phyloP scores from a whole-genome alignment of 805 yeast genomes.

The Saccharomycopsis fermentans region DNA sequence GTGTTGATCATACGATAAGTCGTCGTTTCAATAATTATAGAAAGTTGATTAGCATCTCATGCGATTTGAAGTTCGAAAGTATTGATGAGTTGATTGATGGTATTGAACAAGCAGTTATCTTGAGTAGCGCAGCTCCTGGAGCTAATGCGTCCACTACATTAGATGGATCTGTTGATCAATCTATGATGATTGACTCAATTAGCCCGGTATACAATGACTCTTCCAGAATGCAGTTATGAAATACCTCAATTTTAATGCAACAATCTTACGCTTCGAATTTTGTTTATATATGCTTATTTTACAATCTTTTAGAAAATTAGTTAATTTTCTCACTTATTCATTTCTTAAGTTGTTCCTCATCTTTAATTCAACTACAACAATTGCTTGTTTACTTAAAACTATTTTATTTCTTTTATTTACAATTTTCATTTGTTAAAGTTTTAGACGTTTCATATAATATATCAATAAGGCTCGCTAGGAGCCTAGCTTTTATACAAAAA shows the following conservation, averaged over 20 bases:
- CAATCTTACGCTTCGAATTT: neutral
- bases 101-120: constrained; percentile 36
- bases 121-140: neutral
- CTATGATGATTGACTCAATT: neutral
- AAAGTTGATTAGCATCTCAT: constrained; percentile 61
- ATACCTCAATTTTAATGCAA: neutral
- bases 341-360: neutral
- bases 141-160: neutral
- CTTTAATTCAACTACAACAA: neutral
- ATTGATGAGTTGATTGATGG: constrained; percentile 77
- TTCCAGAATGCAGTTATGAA: neutral
- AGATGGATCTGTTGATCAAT: neutral
- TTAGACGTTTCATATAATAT: neutral
- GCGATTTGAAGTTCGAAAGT: constrained; percentile 71
- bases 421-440: neutral
- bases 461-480: neutral
- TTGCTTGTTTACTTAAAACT: neutral
- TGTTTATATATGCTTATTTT: neutral
- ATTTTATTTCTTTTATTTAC: neutral
- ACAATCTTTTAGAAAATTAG: neutral
- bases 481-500: neutral
- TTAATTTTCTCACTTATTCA: neutral
- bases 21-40: constrained; percentile 70
- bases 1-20: constrained; percentile 34
- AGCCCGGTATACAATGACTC: neutral